These are phyloP conservation scores for Blastobotrys americana DNA, from an alignment of 805 yeast species.

Conservation along the genomic window DNA sequence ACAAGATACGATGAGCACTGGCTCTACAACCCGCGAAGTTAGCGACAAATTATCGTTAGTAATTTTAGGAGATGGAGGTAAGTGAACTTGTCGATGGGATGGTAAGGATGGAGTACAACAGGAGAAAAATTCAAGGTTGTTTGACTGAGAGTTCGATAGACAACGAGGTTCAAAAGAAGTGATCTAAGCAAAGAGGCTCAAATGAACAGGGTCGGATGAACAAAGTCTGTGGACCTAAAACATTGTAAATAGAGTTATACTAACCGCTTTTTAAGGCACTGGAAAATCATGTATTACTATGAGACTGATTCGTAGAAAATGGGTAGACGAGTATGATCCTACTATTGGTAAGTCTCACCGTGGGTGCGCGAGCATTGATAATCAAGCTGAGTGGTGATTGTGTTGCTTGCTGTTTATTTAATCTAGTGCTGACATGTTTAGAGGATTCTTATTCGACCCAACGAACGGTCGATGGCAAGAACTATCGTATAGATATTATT, in stretches of 20 bases:
- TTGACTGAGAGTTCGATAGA: no score
- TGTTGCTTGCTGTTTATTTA: no score
- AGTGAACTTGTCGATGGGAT: slow-evolving; percentile 2
- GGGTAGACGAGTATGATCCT: slow-evolving; percentile 34
- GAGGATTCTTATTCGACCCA: slow-evolving; percentile 29
- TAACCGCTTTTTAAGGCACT: slow-evolving; percentile 18
- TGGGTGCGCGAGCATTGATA: no score
- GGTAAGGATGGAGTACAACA: no score
- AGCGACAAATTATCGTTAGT: slow-evolving; percentile 23
- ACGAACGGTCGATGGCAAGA: slow-evolving; percentile 39
- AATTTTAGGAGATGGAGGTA: slow-evolving; percentile 31
- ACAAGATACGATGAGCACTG: neutral
- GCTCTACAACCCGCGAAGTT: neutral
- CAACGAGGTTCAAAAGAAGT: no score
- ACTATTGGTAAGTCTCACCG: slow-evolving; percentile 23
- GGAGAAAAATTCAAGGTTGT: no score
- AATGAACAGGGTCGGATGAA: neutral
- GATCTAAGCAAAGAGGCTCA: no score
- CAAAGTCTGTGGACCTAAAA: neutral
- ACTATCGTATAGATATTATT: slow-evolving; percentile 49
- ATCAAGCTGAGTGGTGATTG: no score
- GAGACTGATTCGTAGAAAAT: slow-evolving; percentile 28
- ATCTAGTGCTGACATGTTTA: slow-evolving; percentile 1
- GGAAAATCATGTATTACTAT: slow-evolving; percentile 30
- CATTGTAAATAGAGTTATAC: no score